A percentile compares a stretch with the other conserved stretches of the same genome.
Conservation (phyloP, 2,329 filamentous ascomycete genomes). For the Curvularia hawaiiensis region DNA sequence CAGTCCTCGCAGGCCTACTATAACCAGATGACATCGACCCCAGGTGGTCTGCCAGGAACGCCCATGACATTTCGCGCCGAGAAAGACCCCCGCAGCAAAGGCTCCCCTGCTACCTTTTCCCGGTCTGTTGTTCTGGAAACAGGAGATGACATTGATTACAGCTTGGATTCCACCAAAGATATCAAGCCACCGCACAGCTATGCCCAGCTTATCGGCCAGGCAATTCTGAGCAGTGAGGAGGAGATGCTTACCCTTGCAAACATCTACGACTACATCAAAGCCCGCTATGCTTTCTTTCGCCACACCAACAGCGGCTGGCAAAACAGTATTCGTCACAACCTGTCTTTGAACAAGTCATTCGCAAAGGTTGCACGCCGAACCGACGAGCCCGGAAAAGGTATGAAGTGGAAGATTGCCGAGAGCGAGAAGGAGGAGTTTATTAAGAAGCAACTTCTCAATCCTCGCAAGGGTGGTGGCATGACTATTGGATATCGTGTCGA, state of each 20-base stretch:
- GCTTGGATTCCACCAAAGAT: slow-evolving; percentile 82
- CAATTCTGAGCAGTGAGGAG: slow-evolving; percentile 84
- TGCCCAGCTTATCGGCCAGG: slow-evolving; percentile 94
- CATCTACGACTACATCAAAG: slow-evolving; percentile 93
- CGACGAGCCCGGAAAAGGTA: slow-evolving; percentile 96
- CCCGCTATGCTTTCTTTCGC: slow-evolving; percentile 91
- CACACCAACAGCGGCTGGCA: slow-evolving; percentile 90
- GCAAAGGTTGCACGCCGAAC: slow-evolving; percentile 90
- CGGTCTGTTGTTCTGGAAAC: slow-evolving; percentile 59
- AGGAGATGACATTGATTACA: slow-evolving; percentile 71
- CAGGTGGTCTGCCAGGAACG: slow-evolving; percentile 42
- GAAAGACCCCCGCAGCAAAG: slow-evolving; percentile 46
- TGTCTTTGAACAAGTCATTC: slow-evolving; percentile 94
- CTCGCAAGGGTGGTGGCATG: slow-evolving; percentile 47
- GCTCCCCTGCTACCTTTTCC: slow-evolving; percentile 55
- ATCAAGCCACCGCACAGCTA: slow-evolving; percentile 97
- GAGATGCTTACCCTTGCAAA: slow-evolving; percentile 89
- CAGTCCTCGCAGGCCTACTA: slow-evolving; percentile 38
- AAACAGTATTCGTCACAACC: slow-evolving; percentile 96
- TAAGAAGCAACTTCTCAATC: slow-evolving; percentile 63
- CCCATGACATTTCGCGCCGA: slow-evolving; percentile 45
- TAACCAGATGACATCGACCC: slow-evolving; percentile 45
- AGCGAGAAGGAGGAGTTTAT: slow-evolving; percentile 87
- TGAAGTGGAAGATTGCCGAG: slow-evolving; percentile 96
- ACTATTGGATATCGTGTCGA: slow-evolving; percentile 49